phyloP scores from a whole-genome alignment of 768 basidiomycete genomes.

The Ephemerocybe angulata region DNA sequence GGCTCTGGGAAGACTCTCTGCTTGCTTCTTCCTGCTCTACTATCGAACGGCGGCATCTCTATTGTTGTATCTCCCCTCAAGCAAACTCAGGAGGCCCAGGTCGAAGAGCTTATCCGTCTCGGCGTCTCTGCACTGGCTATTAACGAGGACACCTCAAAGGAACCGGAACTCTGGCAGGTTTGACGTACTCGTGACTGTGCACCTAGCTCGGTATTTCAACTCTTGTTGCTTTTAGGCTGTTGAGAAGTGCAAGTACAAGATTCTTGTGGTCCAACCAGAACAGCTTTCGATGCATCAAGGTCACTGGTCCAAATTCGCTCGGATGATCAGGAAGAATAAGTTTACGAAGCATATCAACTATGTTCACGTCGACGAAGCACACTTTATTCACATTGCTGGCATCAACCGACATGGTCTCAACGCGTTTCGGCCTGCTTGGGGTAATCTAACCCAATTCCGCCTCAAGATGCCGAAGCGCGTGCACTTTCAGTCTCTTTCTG shows the following conservation, averaged over 20 bases:
- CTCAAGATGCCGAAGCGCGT: neutral
- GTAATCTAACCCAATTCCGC: slow-evolving; percentile 3
- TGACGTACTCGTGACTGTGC: neutral
- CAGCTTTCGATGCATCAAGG: slow-evolving; percentile 10
- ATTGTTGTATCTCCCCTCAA: slow-evolving; percentile 20
- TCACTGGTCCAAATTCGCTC: slow-evolving; percentile 9
- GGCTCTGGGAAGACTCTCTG: slow-evolving; percentile 23
- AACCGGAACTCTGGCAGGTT: slow-evolving; percentile 17
- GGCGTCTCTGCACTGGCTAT: slow-evolving; percentile 19
- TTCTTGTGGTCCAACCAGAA: slow-evolving; percentile 9
- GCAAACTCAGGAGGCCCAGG: slow-evolving; percentile 16
- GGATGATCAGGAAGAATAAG: neutral
- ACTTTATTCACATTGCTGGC: slow-evolving; percentile 17
- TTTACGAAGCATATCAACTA: slow-evolving; percentile 9
- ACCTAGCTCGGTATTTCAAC: neutral
- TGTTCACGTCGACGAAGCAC: slow-evolving; percentile 16
- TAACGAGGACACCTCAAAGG: slow-evolving; percentile 19
- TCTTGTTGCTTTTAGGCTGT: slow-evolving; percentile 10
- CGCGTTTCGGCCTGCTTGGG: slow-evolving; percentile 15
- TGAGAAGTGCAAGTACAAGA: slow-evolving; percentile 4
- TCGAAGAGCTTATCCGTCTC: slow-evolving; percentile 15
- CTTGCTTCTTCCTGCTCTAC: slow-evolving; percentile 17
- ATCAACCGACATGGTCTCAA: slow-evolving; percentile 2
- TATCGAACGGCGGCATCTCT: slow-evolving; percentile 10
- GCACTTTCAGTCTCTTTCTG: neutral